Evolutionary conservation across 1,284 basidiomycete genomes (phyloP).

Genomic region (Vanrija pseudolonga): DNA sequence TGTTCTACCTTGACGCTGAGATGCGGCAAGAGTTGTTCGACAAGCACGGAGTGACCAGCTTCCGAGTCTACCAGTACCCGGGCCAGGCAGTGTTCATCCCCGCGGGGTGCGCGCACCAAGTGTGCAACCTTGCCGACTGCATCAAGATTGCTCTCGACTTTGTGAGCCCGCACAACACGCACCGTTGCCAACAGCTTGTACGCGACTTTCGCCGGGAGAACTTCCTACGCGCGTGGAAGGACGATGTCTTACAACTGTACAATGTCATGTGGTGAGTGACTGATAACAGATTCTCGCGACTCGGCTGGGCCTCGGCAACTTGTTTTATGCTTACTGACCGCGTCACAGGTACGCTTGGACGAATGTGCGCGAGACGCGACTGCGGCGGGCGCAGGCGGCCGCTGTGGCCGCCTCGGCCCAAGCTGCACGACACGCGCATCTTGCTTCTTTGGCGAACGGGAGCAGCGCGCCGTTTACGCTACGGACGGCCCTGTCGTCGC

Average conservation of each 20-base stretch:
- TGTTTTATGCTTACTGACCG: background rate
- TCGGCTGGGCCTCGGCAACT: background rate
- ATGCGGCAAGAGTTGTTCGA: conserved; percentile 67
- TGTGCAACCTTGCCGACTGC: conserved; percentile 71
- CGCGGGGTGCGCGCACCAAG: conserved; percentile 92
- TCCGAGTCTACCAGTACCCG: conserved; percentile 79
- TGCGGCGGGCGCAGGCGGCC: conserved; percentile 19
- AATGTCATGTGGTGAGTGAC: conserved; percentile 86
- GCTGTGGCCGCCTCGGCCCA: conserved; percentile 16
- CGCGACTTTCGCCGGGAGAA: conserved; percentile 86
- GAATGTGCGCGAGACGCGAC: conserved; percentile 32
- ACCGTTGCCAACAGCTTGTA: conserved; percentile 75
- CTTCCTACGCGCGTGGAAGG: conserved; percentile 81
- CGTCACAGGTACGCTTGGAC: conserved; percentile 41
- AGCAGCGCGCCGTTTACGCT: background rate
- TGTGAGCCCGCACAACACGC: conserved; percentile 87
- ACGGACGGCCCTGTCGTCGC: background rate
- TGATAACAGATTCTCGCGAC: background rate
- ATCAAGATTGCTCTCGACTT: conserved; percentile 97
- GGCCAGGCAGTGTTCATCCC: conserved; percentile 96
- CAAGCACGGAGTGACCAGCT: conserved; percentile 67
- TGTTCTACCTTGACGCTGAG: conserved; percentile 73
- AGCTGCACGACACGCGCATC: conserved; percentile 15
- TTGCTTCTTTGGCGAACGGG: conserved; percentile 18
- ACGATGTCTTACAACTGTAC: conserved; percentile 85